Evolutionary conservation across 176 grass and related monocot genomes (phyloP).

Genomic region (Saccharum officinarum): DNA sequence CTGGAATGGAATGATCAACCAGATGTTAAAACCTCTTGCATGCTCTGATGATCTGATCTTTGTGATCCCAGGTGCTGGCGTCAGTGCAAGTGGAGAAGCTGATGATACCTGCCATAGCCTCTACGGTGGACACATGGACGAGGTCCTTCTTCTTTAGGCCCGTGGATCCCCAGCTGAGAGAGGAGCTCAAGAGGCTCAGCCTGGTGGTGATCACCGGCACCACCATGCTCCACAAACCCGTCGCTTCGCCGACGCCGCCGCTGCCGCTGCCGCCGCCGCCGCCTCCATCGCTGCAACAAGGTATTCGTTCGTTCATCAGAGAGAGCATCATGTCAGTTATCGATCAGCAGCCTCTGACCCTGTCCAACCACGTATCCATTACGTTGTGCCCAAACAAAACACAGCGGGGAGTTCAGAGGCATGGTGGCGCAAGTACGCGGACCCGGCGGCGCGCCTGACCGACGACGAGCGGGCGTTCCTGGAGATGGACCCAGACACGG

Average conservation of each 20-base stretch:
- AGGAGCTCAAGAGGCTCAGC: slow-evolving; percentile 56
- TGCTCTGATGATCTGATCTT: neutral
- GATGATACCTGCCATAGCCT: slow-evolving; percentile 51
- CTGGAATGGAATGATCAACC: neutral
- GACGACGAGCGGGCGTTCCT: slow-evolving; percentile 47
- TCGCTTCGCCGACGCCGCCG: neutral
- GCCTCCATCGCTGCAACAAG: neutral
- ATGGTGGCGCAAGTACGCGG: neutral
- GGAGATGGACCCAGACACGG: slow-evolving; percentile 3
- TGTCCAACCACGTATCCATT: neutral
- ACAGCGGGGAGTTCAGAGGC: neutral
- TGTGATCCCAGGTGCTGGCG: slow-evolving; percentile 47
- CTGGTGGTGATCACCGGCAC: slow-evolving; percentile 66
- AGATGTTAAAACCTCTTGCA: neutral
- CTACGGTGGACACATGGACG: slow-evolving; percentile 59
- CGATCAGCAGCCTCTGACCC: neutral
- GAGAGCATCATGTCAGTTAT: neutral
- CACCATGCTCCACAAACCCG: slow-evolving; percentile 53
- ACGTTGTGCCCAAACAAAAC: neutral
- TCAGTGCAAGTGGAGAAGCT: slow-evolving; percentile 61
- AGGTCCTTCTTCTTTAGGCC: slow-evolving; percentile 56
- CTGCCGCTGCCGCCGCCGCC: neutral
- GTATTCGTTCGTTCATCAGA: neutral
- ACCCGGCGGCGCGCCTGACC: neutral
- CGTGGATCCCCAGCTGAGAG: slow-evolving; percentile 35